Base-by-base conservation (phyloP, 2,329 filamentous ascomycete species). In the Xylaria arbuscula region DNA sequence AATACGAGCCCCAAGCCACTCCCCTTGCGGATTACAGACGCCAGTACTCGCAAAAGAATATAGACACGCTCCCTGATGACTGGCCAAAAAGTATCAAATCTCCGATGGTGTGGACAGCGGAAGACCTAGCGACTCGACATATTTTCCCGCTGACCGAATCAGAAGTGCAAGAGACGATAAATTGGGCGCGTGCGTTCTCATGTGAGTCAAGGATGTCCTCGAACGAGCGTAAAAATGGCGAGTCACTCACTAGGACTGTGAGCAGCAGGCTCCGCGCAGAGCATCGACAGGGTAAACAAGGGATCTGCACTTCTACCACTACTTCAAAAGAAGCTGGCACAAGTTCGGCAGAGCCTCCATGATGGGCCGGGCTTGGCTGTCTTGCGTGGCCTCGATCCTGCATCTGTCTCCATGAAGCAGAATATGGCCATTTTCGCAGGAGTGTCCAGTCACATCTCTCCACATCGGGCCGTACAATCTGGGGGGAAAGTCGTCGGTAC, bases 271-370 rank as follows among this genome's bases (percentile, higher is more conserved):
- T 13, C 42, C 42, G 42, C 17, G 19, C 42, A 19, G 3, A 2
- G 42, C 42, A 47, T 47, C n/a, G 42, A 47, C 42, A 47, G 42
- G 9, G 42, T 47, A 47, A n/a, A 47, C 42, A 47, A 47, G 42
- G 42, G 19, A 47, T 47, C 42, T 47, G 15, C 42, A n/a, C 17
- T 47, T 47, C 42, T 47, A 9, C 42, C 42, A 47, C 42, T 19
- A 47, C 42, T 47, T 3, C 42, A 47, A n/a, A 9, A 47, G 19
- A 47, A n/a, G 42, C 42, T 47, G 3, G 42, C 42, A 13, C 42
- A 47, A 47, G 17, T 47, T 19, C 42, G 42, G 42, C 42, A 47
- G 42, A 47, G 42, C 42, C 42, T 47, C 19, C 42, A 47, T 47
- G 42, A 47, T 47, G 42, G 42, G 9, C 42, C 42, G 11, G 42